phyloP scores from a whole-genome alignment of 192 early-diverging fungal species.

The Backusella sp. region DNA sequence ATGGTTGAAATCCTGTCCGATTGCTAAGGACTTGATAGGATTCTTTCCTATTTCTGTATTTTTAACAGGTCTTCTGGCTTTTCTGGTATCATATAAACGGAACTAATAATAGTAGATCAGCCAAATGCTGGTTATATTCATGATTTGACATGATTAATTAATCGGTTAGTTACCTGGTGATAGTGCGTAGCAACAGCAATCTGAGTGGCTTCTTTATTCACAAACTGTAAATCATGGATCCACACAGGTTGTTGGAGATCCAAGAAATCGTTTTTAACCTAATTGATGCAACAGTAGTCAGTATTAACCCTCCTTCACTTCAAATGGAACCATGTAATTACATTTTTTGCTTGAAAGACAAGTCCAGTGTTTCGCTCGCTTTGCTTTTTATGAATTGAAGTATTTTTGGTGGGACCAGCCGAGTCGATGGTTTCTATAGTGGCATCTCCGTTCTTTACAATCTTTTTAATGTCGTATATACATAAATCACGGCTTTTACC shows the following conservation, averaged over 20 bases:
- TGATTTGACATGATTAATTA: not conserved
- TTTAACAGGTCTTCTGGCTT: slow-evolving; percentile 65
- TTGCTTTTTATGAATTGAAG: slow-evolving; percentile 22
- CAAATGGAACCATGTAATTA: not conserved
- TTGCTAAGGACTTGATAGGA: slow-evolving; percentile 56
- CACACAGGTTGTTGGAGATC: slow-evolving; percentile 85
- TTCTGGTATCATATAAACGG: slow-evolving; percentile 80
- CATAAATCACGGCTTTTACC: slow-evolving; percentile 86
- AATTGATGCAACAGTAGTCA: not conserved
- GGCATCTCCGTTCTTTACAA: not conserved
- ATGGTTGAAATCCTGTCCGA: slow-evolving; percentile 50
- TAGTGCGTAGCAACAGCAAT: slow-evolving; percentile 71
- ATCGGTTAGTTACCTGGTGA: slow-evolving; percentile 48
- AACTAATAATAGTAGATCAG: slow-evolving; percentile 44
- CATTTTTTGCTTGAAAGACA: slow-evolving; percentile 84
- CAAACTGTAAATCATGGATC: slow-evolving; percentile 82
- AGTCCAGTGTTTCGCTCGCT: slow-evolving; percentile 43
- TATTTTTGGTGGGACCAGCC: slow-evolving; percentile 15
- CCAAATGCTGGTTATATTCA: not conserved
- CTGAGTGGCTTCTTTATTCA: slow-evolving; percentile 50
- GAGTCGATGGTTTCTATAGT: not conserved
- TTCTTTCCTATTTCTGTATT: slow-evolving; percentile 66
- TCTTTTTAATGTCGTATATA: slow-evolving; percentile 63
- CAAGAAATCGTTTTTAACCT: slow-evolving; percentile 70
- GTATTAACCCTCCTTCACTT: not conserved